These are phyloP conservation scores for Penicillium cataractarum DNA, from an alignment of 495 filamentous ascomycete species.

Conservation along the genomic window DNA sequence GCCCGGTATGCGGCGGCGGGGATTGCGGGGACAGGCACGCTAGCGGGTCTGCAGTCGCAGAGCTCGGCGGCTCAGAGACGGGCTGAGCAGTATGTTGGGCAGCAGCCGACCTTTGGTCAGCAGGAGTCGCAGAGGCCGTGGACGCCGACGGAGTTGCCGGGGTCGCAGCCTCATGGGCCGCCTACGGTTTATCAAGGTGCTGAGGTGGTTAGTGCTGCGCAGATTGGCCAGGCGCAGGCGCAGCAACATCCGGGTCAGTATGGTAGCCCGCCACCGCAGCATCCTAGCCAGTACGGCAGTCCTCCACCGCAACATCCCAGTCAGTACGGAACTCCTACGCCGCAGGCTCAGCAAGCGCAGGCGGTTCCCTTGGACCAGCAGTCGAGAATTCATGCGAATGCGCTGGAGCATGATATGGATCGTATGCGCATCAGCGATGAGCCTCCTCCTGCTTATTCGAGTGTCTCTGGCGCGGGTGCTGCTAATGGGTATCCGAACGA, in stretches of 20 bases:
- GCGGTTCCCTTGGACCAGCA: conserved; percentile 29
- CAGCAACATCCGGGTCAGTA: conserved; percentile 34
- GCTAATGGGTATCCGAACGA: conserved; percentile 75
- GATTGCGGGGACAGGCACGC: conserved; percentile 80
- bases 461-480: conserved; percentile 59
- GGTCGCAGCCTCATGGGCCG: conserved; percentile 85
- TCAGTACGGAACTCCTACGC: conserved; percentile 31
- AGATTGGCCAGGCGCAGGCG: background rate
- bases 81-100: conserved; percentile 69
- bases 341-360: conserved; percentile 26
- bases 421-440: conserved; percentile 82
- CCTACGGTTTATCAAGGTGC: conserved; percentile 91
- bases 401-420: conserved; percentile 85
- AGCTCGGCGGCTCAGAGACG: conserved; percentile 82
- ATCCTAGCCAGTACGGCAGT: conserved; percentile 34
- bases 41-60: conserved; percentile 77
- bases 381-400: conserved; percentile 50
- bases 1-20: conserved; percentile 87
- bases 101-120: conserved; percentile 46
- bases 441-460: conserved; percentile 91
- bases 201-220: conserved; percentile 49
- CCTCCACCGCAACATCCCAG: conserved; percentile 31
- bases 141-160: conserved; percentile 94
- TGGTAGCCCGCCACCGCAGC: conserved; percentile 26
- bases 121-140: conserved; percentile 71